phyloP scores from a whole-genome alignment of 2,329 filamentous ascomycete species.

The Fusarium sororula region DNA sequence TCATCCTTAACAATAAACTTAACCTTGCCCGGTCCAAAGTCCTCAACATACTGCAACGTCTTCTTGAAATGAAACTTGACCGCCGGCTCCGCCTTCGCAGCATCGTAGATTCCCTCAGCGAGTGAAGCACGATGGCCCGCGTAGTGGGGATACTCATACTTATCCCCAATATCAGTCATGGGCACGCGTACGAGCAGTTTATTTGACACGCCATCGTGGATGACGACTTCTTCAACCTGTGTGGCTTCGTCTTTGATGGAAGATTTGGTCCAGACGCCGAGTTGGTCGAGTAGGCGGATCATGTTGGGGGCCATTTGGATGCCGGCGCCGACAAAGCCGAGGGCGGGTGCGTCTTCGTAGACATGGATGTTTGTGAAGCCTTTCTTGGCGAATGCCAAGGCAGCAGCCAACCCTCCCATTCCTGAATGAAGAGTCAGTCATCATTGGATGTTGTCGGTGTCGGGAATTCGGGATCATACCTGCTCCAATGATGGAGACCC shows the following conservation, averaged over 20 bases:
- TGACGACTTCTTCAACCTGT: neutral
- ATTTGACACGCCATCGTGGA: neutral
- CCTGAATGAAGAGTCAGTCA: neutral
- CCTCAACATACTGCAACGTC: constrained; percentile 1
- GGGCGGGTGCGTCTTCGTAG: constrained; percentile 18
- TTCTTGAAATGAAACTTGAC: constrained; percentile 16
- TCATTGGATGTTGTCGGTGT: neutral
- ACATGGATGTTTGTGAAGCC: constrained; percentile 23
- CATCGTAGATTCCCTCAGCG: constrained; percentile 2
- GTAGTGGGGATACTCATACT: constrained; percentile 16
- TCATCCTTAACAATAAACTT: neutral
- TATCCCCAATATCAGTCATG: constrained; percentile 6
- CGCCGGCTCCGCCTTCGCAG: constrained; percentile 5
- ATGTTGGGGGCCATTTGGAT: constrained; percentile 30
- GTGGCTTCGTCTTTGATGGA: constrained; percentile 2
- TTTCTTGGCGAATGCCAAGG: constrained; percentile 21
- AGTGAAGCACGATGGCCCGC: constrained; percentile 20
- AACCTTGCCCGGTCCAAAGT: neutral
- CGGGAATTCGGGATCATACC: neutral
- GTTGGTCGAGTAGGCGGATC: constrained; percentile 10
- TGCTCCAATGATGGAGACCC: constrained; percentile 13
- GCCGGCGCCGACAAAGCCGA: constrained; percentile 25
- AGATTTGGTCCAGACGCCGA: constrained; percentile 18
- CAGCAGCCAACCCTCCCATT: constrained; percentile 23
- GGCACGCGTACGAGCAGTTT: neutral